Evolutionary conservation across 345 rosid species (phyloP), one percentile per base, ranked within the genome.

Genomic region (Cardamine occulta): DNA sequence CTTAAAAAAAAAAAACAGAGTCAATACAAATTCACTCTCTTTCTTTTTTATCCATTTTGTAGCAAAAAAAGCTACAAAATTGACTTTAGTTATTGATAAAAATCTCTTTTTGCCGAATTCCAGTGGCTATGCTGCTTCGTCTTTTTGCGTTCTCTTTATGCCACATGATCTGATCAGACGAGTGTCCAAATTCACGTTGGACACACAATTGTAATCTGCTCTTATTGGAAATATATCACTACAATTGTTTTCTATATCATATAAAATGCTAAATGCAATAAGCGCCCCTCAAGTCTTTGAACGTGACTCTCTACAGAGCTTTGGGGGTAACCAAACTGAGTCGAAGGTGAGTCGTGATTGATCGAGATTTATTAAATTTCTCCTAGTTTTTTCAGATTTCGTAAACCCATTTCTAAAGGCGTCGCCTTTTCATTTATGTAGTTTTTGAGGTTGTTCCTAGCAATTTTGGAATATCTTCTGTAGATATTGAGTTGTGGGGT

Each of bases 121-220:
- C 8, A 66, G 67, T 74, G 78, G 79, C 31, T 66, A 7, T 17
- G 66, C 31, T 66, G 69, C 67, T 40, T 67, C 68, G 74, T 67
- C 73, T 59, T 68, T 68, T 44, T 24, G 61, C 29, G 6, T 10
- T 53, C n/a, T 60, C 6, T 74, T 52, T 0, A 15, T 75, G 73
- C 74, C 79, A 76, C 80, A 76, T 62, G 58, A 53, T 63, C 47
- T 47, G 44, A 76, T 76, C 13, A 48, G 75, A 76, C 75, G 80
- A 63, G 75, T 63, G 76, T 63, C 74, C 74, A 55, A 56, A 70
- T 47, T 63, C 28, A 63, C 40, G 65, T 70, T 65, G 48, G 70
- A 70, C 80, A 76, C 80, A 63, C 75, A 70, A 21, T 70, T 56
- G 65, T 77, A 26, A 70, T 70, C 72, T 35, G 51, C 19, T n/a